These are phyloP conservation scores for Panicum miliaceum DNA, from an alignment of 176 grass and related monocot species.

Conservation along the genomic window DNA sequence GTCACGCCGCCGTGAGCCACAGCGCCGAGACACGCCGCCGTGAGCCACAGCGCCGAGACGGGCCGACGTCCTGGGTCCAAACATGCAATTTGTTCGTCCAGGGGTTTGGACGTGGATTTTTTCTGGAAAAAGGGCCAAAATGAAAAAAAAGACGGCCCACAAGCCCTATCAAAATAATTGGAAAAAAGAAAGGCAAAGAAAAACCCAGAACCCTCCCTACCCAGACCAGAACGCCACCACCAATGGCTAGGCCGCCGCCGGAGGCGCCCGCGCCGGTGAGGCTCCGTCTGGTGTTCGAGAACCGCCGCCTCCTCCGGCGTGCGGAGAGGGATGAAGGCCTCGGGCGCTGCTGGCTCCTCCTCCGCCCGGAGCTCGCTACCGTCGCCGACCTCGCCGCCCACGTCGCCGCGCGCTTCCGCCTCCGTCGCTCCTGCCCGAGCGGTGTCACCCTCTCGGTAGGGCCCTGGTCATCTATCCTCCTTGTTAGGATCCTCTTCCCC, in stretches of 20 bases:
- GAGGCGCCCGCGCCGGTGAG: conserved; percentile 40
- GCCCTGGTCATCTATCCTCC: not conserved
- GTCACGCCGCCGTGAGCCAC: too few species aligned
- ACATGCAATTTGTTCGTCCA: too few species aligned
- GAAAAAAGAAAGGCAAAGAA: not conserved
- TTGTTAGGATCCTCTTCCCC: not conserved
- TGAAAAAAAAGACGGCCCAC: too few species aligned
- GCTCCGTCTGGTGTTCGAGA: conserved; percentile 68
- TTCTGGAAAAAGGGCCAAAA: too few species aligned
- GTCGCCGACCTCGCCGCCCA: conserved; percentile 65
- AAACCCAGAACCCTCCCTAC: conserved; percentile 14
- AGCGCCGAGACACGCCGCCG: too few species aligned
- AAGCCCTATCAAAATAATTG: too few species aligned
- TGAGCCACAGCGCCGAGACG: too few species aligned
- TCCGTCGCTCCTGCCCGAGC: conserved; percentile 51
- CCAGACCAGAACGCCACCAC: not conserved
- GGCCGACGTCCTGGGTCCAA: too few species aligned
- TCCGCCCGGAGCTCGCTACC: conserved; percentile 61
- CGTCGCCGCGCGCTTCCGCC: conserved; percentile 51
- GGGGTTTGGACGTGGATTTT: too few species aligned
- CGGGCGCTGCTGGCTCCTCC: conserved; percentile 75
- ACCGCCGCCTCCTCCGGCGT: conserved; percentile 56
- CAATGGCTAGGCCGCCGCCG: conserved; percentile 38
- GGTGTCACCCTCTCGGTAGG: conserved; percentile 64
- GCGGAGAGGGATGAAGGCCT: conserved; percentile 56